Conservation (phyloP, 2,329 filamentous ascomycete genomes). For the Scytalidium lignicola region DNA sequence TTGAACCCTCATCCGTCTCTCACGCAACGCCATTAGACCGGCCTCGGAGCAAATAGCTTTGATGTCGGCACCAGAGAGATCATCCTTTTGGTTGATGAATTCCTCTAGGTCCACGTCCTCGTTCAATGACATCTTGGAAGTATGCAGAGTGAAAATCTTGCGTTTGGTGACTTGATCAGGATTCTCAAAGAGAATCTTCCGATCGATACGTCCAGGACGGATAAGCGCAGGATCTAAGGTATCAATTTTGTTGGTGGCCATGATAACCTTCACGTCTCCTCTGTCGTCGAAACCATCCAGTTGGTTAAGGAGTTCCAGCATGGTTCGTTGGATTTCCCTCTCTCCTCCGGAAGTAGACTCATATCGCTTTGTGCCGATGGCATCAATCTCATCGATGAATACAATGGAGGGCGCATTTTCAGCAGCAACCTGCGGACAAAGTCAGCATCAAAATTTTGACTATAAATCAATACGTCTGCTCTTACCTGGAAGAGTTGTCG, state of each 20-base stretch:
- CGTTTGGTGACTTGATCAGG: slow-evolving; percentile 79
- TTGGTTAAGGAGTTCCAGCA: slow-evolving; percentile 97
- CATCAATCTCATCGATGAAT: slow-evolving; percentile 99
- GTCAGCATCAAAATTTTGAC: slow-evolving; percentile 8
- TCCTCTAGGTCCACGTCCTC: slow-evolving; percentile 98
- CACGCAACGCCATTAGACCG: slow-evolving; percentile 86
- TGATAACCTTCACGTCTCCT: slow-evolving; percentile 98
- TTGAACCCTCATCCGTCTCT: slow-evolving; percentile 95
- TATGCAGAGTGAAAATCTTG: slow-evolving; percentile 98
- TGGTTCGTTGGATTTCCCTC: slow-evolving; percentile 94
- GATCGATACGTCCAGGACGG: slow-evolving; percentile 93
- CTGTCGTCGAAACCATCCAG: slow-evolving; percentile 98
- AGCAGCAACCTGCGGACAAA: slow-evolving; percentile 64
- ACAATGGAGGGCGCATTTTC: slow-evolving; percentile 97
- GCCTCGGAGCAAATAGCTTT: slow-evolving; percentile 98
- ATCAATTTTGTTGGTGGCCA: slow-evolving; percentile 99
- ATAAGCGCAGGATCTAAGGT: slow-evolving; percentile 94
- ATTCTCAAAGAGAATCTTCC: slow-evolving; percentile 80
- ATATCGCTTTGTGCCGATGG: slow-evolving; percentile 97
- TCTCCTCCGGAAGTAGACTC: slow-evolving; percentile 96
- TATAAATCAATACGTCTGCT: neutral
- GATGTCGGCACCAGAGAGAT: slow-evolving; percentile 94
- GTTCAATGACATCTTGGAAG: slow-evolving; percentile 95
- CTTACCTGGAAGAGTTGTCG: slow-evolving; percentile 86
- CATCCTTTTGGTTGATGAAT: slow-evolving; percentile 98